These are phyloP conservation scores for Aureobasidium namibiae DNA, from an alignment of 2,329 filamentous ascomycete species.

Conservation along the genomic window DNA sequence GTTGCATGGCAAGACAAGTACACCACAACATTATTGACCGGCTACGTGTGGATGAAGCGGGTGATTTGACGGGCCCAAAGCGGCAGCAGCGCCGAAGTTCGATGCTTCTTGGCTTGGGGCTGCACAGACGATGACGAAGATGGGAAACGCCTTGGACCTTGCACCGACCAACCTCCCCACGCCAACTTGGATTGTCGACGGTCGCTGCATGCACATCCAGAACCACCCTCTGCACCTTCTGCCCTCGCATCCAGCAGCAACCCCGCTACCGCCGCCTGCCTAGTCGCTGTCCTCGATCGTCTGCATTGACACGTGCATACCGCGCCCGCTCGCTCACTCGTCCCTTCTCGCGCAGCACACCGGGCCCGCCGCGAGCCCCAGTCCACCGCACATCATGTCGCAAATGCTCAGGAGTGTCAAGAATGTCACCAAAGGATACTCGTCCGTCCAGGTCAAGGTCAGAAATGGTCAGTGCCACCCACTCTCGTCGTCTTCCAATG, in stretches of 20 bases:
- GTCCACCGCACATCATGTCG: slow-evolving; percentile 56
- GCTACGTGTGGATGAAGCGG: background rate
- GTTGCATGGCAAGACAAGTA: slow-evolving; percentile 3
- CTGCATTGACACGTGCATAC: background rate
- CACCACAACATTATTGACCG: background rate
- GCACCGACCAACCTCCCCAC: background rate
- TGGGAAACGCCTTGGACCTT: too few relatives aligned
- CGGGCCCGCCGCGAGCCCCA: background rate
- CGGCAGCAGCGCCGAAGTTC: too few relatives aligned
- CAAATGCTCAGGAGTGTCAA: slow-evolving; percentile 96
- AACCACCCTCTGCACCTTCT: background rate
- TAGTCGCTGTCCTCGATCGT: background rate
- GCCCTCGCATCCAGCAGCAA: background rate
- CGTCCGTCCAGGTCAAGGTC: slow-evolving; percentile 92
- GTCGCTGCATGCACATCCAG: background rate
- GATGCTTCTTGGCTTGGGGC: background rate
- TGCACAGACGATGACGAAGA: slow-evolving; percentile 13
- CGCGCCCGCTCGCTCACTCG: background rate
- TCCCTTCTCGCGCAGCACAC: background rate
- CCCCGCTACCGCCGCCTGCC: background rate
- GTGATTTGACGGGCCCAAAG: background rate
- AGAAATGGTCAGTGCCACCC: slow-evolving; percentile 67
- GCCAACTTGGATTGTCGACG: background rate
- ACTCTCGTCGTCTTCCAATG: slow-evolving; percentile 13
- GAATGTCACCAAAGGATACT: slow-evolving; percentile 99